A percentile compares a stretch with the other conserved stretches of the same genome.
phyloP scores from a whole-genome alignment of 192 early-diverging fungal genomes.

The Umbelopsis vinacea region DNA sequence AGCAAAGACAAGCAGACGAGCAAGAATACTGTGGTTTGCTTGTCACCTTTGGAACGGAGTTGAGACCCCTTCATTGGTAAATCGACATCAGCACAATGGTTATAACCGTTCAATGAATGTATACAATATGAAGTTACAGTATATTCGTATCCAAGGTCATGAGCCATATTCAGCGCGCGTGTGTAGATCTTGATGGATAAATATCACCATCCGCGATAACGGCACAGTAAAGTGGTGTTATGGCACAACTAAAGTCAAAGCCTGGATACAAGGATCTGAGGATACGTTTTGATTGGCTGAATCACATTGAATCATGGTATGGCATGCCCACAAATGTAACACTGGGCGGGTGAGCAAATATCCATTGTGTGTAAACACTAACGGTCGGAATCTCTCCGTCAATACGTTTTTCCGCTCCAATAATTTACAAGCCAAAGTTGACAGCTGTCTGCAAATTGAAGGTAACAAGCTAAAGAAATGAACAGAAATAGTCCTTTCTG shows the following conservation, averaged over 20 bases:
- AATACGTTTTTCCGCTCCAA: conserved; percentile 22
- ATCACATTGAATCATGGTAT: conserved; percentile 19
- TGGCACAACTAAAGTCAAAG: neutral
- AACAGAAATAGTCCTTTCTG: no score
- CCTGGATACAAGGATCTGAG: neutral
- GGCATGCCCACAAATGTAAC: neutral
- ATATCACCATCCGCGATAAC: neutral
- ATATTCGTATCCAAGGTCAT: no score
- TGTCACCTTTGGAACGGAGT: no score
- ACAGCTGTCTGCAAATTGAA: neutral
- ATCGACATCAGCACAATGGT: no score
- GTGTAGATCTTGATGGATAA: no score
- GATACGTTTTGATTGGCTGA: conserved; percentile 10
- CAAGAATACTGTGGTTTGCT: no score
- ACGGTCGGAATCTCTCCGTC: neutral
- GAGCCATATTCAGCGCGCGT: no score
- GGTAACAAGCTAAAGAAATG: neutral
- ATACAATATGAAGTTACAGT: no score
- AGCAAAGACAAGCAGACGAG: no score
- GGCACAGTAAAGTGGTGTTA: neutral
- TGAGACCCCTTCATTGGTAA: no score
- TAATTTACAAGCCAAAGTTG: neutral
- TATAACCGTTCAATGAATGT: no score
- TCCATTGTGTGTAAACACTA: neutral
- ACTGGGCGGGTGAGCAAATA: neutral